phyloP scores from a whole-genome alignment of 2,329 filamentous ascomycete species.

The Microsporum canis region DNA sequence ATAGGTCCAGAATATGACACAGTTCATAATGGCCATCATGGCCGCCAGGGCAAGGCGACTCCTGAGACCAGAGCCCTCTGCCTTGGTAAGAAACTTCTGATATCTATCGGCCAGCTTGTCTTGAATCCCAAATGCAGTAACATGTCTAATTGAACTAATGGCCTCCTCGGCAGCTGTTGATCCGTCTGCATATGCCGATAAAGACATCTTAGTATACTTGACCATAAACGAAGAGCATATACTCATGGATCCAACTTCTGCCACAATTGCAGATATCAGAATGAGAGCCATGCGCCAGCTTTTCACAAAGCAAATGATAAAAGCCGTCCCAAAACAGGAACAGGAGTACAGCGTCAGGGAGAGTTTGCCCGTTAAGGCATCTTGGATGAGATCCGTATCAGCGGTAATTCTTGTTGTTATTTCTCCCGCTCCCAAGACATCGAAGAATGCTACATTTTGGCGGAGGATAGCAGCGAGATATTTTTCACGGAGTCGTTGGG shows the following conservation, averaged over 20 bases:
- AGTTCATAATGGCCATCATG: slow-evolving; percentile 65
- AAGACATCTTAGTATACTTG: slow-evolving; percentile 58
- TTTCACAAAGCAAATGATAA: slow-evolving; percentile 68
- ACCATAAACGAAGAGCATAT: slow-evolving; percentile 56
- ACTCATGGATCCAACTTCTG: slow-evolving; percentile 58
- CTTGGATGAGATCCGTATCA: slow-evolving; percentile 74
- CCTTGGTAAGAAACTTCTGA: slow-evolving; percentile 53
- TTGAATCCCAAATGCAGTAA: slow-evolving; percentile 72
- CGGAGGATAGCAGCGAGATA: slow-evolving; percentile 65
- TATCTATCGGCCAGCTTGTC: slow-evolving; percentile 67
- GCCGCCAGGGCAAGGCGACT: slow-evolving; percentile 58
- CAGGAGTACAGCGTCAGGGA: slow-evolving; percentile 44
- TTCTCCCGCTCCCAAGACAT: slow-evolving; percentile 72
- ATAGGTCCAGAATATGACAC: slow-evolving; percentile 62
- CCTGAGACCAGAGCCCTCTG: slow-evolving; percentile 57
- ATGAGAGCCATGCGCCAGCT: slow-evolving; percentile 81
- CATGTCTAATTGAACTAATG: slow-evolving; percentile 69
- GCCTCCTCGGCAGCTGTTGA: slow-evolving; percentile 75
- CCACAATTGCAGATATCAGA: slow-evolving; percentile 58
- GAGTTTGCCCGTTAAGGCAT: slow-evolving; percentile 74
- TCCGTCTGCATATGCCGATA: slow-evolving; percentile 61
- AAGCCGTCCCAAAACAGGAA: slow-evolving; percentile 66
- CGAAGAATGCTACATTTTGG: slow-evolving; percentile 76
- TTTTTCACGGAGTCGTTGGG: slow-evolving; percentile 56
- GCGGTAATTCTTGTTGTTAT: slow-evolving; percentile 76